Percentiles rank a stretch among this genome's conserved stretches.
Evolutionary conservation across 78 protist species (phyloP).

Genomic region (Trichosphaerium sp.): DNA sequence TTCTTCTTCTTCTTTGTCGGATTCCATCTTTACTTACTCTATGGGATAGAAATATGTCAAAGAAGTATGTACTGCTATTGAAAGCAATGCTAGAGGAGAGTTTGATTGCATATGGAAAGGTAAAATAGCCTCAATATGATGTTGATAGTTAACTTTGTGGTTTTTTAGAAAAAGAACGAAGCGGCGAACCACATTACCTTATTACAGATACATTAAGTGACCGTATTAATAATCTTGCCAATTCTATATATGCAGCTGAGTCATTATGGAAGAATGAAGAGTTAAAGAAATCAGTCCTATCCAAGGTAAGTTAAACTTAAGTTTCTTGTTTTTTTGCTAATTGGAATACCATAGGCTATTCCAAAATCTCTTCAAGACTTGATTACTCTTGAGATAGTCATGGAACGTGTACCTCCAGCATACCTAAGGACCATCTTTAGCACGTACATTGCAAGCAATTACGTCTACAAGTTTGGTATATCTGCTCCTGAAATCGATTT

Average conservation of each 20-base stretch:
- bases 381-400: constrained; percentile 26
- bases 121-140: no score
- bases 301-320: no score
- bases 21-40: constrained; percentile 30
- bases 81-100: constrained; percentile 69
- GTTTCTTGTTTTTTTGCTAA: no score
- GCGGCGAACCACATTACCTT: constrained; percentile 15
- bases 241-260: constrained; percentile 11
- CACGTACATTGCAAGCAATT: constrained; percentile 51
- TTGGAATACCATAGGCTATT: no score
- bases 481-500: constrained; percentile 57
- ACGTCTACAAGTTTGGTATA: constrained; percentile 64
- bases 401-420: constrained; percentile 67
- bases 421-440: constrained; percentile 67
- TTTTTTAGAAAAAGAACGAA: no score
- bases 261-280: constrained; percentile 36
- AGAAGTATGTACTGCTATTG: constrained; percentile 46
- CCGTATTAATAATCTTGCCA: constrained; percentile 40
- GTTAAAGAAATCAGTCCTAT: constrained; percentile 3
- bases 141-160: no score
- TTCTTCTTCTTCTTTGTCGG: no score
- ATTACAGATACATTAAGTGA: constrained; percentile 48
- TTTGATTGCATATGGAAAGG: constrained; percentile 41
- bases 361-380: constrained; percentile 24
- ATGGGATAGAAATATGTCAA: constrained; percentile 52